A percentile compares a stretch with the other conserved stretches of the same genome.
Conservation (phyloP, 208 protist genomes). For the Leishmania aethiopica region DNA sequence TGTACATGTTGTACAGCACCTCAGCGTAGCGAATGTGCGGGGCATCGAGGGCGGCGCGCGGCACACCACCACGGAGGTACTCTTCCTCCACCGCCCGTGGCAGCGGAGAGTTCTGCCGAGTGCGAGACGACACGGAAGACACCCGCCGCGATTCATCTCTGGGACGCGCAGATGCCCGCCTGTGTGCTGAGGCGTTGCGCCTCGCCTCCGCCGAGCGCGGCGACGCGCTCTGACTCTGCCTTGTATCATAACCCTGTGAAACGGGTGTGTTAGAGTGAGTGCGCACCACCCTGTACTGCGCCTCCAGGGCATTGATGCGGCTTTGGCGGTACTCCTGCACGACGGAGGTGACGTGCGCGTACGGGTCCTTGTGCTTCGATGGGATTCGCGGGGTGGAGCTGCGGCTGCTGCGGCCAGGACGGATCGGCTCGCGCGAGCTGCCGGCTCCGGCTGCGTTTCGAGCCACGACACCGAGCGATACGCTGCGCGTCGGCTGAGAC, state of each 20-base stretch:
- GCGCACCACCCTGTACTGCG: constrained; percentile 37
- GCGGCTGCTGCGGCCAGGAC: constrained; percentile 4
- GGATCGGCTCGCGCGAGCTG: constrained; percentile 14
- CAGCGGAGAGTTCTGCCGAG: constrained; percentile 22
- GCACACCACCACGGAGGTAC: constrained; percentile 17
- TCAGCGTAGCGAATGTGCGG: constrained; percentile 37
- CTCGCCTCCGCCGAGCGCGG: constrained; percentile 2
- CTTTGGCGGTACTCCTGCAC: constrained; percentile 54
- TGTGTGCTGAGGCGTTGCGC: background rate
- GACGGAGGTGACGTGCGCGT: constrained; percentile 61
- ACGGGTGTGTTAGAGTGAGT: constrained; percentile 20
- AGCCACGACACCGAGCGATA: constrained; percentile 1
- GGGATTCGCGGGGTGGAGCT: constrained; percentile 1
- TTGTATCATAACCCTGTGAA: background rate
- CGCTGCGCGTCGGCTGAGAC: constrained; percentile 8
- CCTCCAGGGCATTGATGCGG: constrained; percentile 52
- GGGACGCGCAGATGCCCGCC: background rate
- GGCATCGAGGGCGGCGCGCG: constrained; percentile 26
- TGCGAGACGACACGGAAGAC: constrained; percentile 3
- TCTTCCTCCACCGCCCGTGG: constrained; percentile 16
- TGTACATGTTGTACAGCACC: constrained; percentile 19
- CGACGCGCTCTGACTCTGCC: background rate
- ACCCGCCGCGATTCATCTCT: background rate
- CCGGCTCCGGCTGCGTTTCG: background rate
- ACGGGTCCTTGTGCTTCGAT: constrained; percentile 29